These are phyloP conservation scores for Trichoderma sp. DNA, from an alignment of 2,329 filamentous ascomycete genomes.

Conservation along the genomic window DNA sequence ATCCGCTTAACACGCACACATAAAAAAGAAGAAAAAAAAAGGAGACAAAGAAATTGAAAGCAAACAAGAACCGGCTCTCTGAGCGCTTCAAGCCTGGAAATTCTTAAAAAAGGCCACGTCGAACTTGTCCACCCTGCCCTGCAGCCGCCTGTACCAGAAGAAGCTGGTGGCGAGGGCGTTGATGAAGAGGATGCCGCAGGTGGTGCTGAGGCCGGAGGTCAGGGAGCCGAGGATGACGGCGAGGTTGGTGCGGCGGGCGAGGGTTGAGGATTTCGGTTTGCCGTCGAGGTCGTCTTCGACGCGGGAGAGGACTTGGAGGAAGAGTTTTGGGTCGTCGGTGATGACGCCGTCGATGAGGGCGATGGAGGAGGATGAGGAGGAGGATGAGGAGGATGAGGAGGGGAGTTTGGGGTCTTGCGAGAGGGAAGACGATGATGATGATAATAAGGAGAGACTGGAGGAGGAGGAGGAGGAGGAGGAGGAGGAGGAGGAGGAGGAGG, in stretches of 20 bases:
- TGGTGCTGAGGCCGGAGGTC: constrained; percentile 15
- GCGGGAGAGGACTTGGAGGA: constrained; percentile 55
- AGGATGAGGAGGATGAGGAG: neutral
- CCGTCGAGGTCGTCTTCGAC: constrained; percentile 36
- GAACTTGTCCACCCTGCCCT: constrained; percentile 11
- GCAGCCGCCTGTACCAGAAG: constrained; percentile 2
- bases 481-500: neutral
- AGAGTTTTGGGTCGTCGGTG: constrained; percentile 75
- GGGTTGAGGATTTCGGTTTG: neutral
- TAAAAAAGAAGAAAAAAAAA: neutral
- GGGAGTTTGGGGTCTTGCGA: neutral
- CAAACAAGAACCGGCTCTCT: neutral
- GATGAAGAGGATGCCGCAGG: constrained; percentile 16
- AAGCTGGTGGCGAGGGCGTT: constrained; percentile 19
- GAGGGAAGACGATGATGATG: neutral
- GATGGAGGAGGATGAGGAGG: neutral
- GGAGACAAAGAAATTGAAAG: neutral
- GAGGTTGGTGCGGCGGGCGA: neutral
- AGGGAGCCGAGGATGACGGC: constrained; percentile 21
- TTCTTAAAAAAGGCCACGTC: constrained; percentile 6
- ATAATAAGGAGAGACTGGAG: too few relatives aligned
- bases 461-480: neutral
- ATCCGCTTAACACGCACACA: neutral
- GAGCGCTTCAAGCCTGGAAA: neutral
- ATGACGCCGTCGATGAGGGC: constrained; percentile 70